Base-by-base conservation (phyloP, 2,329 filamentous ascomycete species). In the Neonectria punicea region DNA sequence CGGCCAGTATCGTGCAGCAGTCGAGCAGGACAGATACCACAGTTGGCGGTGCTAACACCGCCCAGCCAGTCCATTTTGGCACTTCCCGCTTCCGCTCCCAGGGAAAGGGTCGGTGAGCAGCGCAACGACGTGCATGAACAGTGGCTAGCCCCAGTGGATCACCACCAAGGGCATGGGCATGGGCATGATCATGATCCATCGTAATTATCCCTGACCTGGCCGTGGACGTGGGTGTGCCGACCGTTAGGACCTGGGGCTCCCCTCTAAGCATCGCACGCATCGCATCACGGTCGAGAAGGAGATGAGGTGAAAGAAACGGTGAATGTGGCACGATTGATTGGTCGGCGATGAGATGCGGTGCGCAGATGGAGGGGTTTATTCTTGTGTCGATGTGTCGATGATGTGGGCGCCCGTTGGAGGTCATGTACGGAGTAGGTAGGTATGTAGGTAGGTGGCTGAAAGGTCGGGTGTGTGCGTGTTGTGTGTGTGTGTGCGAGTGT, bases 101-200 rank as follows among this genome's bases (percentile, higher is more conserved):
- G 47, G 54, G 65, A 69, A 74, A 75, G 65, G 72, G 74, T 76
- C 74, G 74, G 74, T 76, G 74, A 76, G 73, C 69, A 75, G 71
- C 72, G 61, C 68, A 60, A 73, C 63, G 65, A 72, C 68, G 66
- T 77, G 75, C 75, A 76, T 76, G 74, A 76, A 76, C 74, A 69
- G 74, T 76, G 73, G 73, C 74, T 76, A 71, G 68, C 51, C 62
- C 57, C 61, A 61, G 66, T 70, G 68, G 66, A 69, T 68, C 70
- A 66, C 51, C 68, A 62, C 67, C 59, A 43, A 18, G 39, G 39
- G 39, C 39, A 41, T 34, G 36, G 36, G 36, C 36, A 39, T 41
- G 39, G 39, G 39, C 39, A 43, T 43, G 39, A 43, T 43, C 39
- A 58, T 56, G 61, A 41, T 55, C 62, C 59, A 63, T 69, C 59